phyloP scores from a whole-genome alignment of 1,284 basidiomycete species.

The Mycena citricolor region DNA sequence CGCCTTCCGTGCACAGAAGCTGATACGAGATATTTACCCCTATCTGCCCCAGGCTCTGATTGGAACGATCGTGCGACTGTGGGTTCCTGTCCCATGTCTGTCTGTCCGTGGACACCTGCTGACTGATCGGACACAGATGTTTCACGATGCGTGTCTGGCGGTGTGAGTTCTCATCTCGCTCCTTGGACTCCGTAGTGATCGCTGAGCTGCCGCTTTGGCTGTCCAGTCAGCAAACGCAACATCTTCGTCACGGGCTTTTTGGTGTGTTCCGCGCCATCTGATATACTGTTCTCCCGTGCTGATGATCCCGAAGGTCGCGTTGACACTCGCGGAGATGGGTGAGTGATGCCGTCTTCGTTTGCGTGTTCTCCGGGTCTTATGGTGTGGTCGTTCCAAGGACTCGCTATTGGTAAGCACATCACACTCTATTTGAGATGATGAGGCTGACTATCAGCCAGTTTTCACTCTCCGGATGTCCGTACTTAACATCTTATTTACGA shows the following conservation, averaged over 20 bases:
- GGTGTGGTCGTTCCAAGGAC: conserved; percentile 19
- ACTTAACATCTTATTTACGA: not conserved
- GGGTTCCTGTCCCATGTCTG: conserved; percentile 23
- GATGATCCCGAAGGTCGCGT: no score
- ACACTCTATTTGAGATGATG: not conserved
- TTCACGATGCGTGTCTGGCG: conserved; percentile 69
- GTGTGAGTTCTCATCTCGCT: conserved; percentile 43
- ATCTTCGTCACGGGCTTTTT: conserved; percentile 43
- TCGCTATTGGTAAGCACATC: conserved; percentile 25
- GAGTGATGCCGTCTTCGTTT: no score
- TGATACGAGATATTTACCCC: no score
- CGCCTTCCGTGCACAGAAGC: no score
- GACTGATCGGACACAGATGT: conserved; percentile 41
- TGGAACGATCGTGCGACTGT: conserved; percentile 57
- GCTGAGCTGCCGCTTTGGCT: not conserved
- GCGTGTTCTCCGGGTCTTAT: no score
- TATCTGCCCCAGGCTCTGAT: conserved; percentile 33
- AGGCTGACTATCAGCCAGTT: not conserved
- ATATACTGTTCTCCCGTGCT: conserved; percentile 30
- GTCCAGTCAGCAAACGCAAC: conserved; percentile 53
- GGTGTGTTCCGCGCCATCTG: conserved; percentile 29
- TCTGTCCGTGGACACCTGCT: not conserved
- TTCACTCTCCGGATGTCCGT: not conserved
- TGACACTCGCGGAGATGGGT: conserved; percentile 42
- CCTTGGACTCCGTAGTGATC: conserved; percentile 1